Evolutionary conservation across 1,139 yeast species (phyloP).

Genomic region (Zygosaccharomyces sapae): DNA sequence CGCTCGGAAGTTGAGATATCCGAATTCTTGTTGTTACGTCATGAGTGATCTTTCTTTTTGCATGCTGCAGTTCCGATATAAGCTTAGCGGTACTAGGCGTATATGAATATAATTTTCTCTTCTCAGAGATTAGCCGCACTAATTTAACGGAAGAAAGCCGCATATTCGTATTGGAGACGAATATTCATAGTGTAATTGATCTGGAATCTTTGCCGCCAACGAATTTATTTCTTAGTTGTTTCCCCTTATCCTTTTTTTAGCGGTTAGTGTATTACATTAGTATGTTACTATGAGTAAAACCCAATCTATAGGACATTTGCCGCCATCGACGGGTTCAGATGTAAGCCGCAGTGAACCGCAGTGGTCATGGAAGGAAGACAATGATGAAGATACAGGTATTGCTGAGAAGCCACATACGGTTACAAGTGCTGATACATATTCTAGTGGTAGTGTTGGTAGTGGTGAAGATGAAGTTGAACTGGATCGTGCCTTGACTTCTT

Average conservation of each 20-base stretch:
- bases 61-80: too few relatives aligned
- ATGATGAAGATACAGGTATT: conserved; percentile 16
- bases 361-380: conserved; percentile 6
- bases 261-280: too few relatives aligned
- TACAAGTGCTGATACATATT: neutral
- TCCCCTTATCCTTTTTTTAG: too few relatives aligned
- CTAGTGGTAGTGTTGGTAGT: neutral
- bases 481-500: conserved; percentile 22
- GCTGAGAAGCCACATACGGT: neutral
- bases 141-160: too few relatives aligned
- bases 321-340: neutral
- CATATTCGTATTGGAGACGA: too few relatives aligned
- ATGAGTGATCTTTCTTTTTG: too few relatives aligned
- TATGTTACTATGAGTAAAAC: neutral
- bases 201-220: neutral
- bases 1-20: neutral
- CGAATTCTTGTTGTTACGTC: neutral
- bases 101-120: too few relatives aligned
- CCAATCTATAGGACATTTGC: neutral
- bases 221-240: neutral
- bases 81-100: too few relatives aligned
- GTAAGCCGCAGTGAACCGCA: neutral
- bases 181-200: neutral
- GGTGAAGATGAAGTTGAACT: conserved; percentile 13
- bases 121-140: too few relatives aligned